Conservation (phyloP, 768 basidiomycete genomes). For the Stropharia rugosoannulata region DNA sequence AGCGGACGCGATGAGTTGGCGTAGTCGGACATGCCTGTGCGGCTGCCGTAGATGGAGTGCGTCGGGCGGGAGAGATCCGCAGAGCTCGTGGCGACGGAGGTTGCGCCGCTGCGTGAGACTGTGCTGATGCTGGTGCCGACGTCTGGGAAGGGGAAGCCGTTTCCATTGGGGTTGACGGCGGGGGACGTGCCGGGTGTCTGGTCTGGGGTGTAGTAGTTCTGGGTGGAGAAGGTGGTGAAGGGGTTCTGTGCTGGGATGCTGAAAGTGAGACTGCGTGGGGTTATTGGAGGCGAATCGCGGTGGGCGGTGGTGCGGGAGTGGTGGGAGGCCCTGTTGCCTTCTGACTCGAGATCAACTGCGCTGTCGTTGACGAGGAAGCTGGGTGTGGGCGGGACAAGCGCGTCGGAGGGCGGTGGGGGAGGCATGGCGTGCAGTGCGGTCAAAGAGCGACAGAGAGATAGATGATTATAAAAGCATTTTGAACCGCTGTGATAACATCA, state of each 20-base stretch:
- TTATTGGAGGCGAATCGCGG: constrained; percentile 37
- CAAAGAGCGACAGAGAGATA: constrained; percentile 16
- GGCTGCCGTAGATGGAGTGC: constrained; percentile 37
- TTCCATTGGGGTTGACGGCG: constrained; percentile 17
- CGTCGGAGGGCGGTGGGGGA: constrained; percentile 20
- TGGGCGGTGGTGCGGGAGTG: constrained; percentile 36
- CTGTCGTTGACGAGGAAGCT: constrained; percentile 27
- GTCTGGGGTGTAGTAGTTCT: constrained; percentile 38
- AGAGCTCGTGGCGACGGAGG: constrained; percentile 39
- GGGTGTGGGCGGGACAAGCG: constrained; percentile 30
- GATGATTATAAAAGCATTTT: constrained; percentile 31
- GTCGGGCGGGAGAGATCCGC: constrained; percentile 41
- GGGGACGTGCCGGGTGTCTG: constrained; percentile 27
- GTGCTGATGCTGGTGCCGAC: constrained; percentile 14
- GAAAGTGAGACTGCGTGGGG: constrained; percentile 39
- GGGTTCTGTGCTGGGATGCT: constrained; percentile 44
- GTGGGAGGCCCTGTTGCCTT: constrained; percentile 20
- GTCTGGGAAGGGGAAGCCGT: constrained; percentile 35
- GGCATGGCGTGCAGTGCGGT: constrained; percentile 13
- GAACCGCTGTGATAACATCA: constrained; percentile 24
- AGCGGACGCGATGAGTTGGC: constrained; percentile 32
- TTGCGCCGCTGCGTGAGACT: constrained; percentile 33
- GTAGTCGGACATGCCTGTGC: constrained; percentile 30
- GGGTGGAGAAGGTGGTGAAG: constrained; percentile 43
- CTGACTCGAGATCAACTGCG: constrained; percentile 28